phyloP scores from a whole-genome alignment of 176 grass and related monocot genomes.

The Bolboschoenus planiculmis region DNA sequence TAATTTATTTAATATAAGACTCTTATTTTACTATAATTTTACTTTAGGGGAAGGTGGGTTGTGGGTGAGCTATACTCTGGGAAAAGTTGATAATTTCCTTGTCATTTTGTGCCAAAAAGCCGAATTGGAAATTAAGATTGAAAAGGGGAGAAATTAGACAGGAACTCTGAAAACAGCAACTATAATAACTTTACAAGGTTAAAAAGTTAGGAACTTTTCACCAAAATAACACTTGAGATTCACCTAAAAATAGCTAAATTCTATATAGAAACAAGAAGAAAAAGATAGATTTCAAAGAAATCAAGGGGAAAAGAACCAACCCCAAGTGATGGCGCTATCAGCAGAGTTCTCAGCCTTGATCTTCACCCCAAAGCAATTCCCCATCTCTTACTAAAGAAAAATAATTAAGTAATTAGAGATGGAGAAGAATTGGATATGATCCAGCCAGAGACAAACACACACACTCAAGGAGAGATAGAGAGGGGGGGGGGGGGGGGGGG shows the following conservation, averaged over 20 bases:
- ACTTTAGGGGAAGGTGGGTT: no score
- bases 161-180: neutral
- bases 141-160: neutral
- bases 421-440: neutral
- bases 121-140: neutral
- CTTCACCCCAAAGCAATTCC: conserved; percentile 21
- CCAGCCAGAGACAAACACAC: neutral
- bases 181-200: neutral
- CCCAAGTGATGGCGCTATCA: conserved; percentile 18
- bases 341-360: conserved; percentile 24
- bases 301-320: neutral
- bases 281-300: neutral
- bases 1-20: neutral
- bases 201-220: neutral
- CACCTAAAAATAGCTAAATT: neutral
- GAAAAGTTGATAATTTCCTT: neutral
- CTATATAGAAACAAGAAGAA: neutral
- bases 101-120: neutral
- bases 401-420: neutral
- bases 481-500: neutral
- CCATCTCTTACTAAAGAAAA: conserved; percentile 7
- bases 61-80: neutral
- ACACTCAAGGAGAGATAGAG: neutral
- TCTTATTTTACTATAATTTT: neutral
- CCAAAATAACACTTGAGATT: neutral